Evolutionary conservation across 139 green algal species (phyloP).

Genomic region (Marvania coccoides): DNA sequence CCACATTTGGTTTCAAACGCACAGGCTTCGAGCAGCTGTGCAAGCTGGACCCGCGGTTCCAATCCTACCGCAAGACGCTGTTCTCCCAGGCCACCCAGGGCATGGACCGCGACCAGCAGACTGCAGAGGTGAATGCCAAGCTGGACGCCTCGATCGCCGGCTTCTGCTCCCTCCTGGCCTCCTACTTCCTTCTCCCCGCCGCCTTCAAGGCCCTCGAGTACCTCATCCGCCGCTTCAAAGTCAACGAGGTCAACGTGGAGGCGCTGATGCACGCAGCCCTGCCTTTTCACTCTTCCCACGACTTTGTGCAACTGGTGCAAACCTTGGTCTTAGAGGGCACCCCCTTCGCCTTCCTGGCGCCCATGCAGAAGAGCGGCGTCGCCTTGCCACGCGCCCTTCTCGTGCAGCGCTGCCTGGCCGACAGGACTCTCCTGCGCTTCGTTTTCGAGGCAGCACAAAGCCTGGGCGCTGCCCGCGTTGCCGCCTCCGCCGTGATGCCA

Average conservation of each 20-base stretch:
- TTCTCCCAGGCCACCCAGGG: conserved; percentile 48
- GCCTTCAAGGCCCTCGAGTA: conserved; percentile 80
- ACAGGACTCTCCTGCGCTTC: conserved; percentile 48
- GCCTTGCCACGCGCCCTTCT: conserved; percentile 52
- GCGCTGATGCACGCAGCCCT: conserved; percentile 60
- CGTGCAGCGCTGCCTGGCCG: conserved; percentile 55
- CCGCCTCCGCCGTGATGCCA: conserved; percentile 38
- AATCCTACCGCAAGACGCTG: conserved; percentile 51
- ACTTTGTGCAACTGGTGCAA: conserved; percentile 85
- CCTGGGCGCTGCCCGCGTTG: conserved; percentile 5
- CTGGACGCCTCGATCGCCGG: conserved; percentile 38
- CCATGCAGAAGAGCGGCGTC: conserved; percentile 58
- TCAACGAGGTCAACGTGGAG: conserved; percentile 77
- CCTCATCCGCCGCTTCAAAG: conserved; percentile 72
- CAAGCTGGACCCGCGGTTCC: conserved; percentile 54
- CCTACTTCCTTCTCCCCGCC: conserved; percentile 60
- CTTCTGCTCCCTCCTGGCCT: conserved; percentile 66
- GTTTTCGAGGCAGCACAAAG: conserved; percentile 38
- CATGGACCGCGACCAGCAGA: conserved; percentile 53
- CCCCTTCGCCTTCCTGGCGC: conserved; percentile 56
- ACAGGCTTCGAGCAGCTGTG: conserved; percentile 74
- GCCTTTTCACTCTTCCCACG: conserved; percentile 80
- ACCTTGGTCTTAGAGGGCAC: conserved; percentile 45
- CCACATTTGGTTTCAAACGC: background rate
- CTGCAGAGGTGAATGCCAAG: conserved; percentile 34